Evolutionary conservation across 192 early-diverging fungal genomes (phyloP), one percentile per base, ranked within the genome.

Genomic region (Coemansia furcata): DNA sequence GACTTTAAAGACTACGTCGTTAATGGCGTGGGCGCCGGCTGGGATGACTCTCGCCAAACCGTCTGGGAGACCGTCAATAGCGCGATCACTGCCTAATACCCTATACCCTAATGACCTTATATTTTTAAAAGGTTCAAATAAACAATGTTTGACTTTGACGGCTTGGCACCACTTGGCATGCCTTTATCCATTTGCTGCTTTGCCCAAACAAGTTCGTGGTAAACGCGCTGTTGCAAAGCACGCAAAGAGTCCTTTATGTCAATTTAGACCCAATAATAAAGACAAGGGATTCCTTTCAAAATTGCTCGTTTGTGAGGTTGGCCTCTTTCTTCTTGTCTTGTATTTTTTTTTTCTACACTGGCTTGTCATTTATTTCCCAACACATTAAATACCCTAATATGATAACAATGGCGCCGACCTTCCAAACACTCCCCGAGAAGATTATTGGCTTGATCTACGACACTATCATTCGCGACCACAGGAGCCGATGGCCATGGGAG

Each of bases 1-100:
- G 72, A 74, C 30, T 83, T 83, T 65, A 71, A 78, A 49, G 65
- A 72, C 49, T 83, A 83, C 44, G 44, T 72, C 19, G 52, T 63
- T 26, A 69, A 42, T 50, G 80, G 67, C 23, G 75, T 82, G 17
- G 63, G 67, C 5, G 65, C 78, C 2, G 3, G 49, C 26, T 76
- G 73, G 78, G 50, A 65, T 30, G 60, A 62, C 17, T 12, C 30
- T 19, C 69, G 78, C 21, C 10, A 47, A 43, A 49, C 43, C 23
- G 29, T 60, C 26, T 81, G 78, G 78, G 33, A 68, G 14, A 33
- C 74, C 3, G 65, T 79, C 68, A 79, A 79, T 30, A 62, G 23
- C 11, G 68, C 64, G 3, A 52, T 79, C n/a, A 52, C 63, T 19
- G 57, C 59, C 30, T 68, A 65, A 30, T 21, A 3, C n/a, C 26